Evolutionary conservation across 164 flowering plant genomes (phyloP), one percentile per base, ranked within the genome.

Genomic region (Brasenia schreberi): DNA sequence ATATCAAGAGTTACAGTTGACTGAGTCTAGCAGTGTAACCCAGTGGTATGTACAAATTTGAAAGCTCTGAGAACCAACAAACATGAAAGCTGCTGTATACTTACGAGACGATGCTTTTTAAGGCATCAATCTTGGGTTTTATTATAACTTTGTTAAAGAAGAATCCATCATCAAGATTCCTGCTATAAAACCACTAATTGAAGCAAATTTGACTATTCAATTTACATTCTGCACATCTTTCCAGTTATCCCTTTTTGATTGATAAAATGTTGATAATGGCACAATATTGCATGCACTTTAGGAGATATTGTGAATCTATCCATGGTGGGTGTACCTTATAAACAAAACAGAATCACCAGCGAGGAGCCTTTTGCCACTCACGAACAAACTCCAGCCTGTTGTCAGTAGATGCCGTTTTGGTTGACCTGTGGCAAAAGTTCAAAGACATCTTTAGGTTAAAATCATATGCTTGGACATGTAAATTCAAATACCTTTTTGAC

Each of bases 371-470:
- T 95, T 95, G 64, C 92, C 93, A 77, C 97, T 85, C 19, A 95
- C 96, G 80, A 95, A 95, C 49, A 91, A 79, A 81, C 99, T 92
- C 99, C 99, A 95, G 18, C 99, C 99, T 1, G 97, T 95, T n/a
- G 99, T 95, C 19, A 95, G 94, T 80, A 95, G 77, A 77, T 95
- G 99, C 5, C 99, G 79, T 74, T 91, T 94, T 58, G 99, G 99
- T 77, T 94, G 95, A 72, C 99, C 99, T 94, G 76, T 58, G 62
- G 68, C 10, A 61, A 18, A n/a, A 18, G 18, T 7, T 7, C 9
- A 18, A 61, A 23, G 7, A 23, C 18, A 58, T 61, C 23, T 18
- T 61, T 23, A 61, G 33, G 19, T 58, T 58, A 1, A 58, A 3
- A 58, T 14, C 60, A 58, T 12, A 58, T 58, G 60, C 16, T 14